Evolutionary conservation across 2,329 filamentous ascomycete species (phyloP), one percentile per base, ranked within the genome.

Genomic region (Leptosphaerulina australis): DNA sequence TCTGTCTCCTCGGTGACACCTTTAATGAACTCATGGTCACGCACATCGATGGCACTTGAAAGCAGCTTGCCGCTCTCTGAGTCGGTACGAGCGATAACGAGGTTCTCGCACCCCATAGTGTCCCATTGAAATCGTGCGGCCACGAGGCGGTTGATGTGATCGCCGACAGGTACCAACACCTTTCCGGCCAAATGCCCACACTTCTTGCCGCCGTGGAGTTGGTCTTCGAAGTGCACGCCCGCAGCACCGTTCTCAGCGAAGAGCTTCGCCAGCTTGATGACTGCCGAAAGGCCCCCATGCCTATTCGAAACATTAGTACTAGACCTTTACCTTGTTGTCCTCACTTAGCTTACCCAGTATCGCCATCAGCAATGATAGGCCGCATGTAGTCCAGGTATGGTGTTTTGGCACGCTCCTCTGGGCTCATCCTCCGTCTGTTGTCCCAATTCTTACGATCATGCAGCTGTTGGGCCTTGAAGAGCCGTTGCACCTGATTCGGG

Each of bases 391-490:
- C 94, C 36, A 88, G 76, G 68, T 97, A 97, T 0, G 91, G 90
- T 0, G 88, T 90, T 53, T 81, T 81, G 53, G 83, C 82, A 21
- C 92, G 85, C 73, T 95, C 79, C 46, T 88, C 86, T 0, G 88
- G 62, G 0, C 81, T 87, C 81, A 97, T 77, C 73, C 90, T 90
- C 60, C 91, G 83, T 51, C 94, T 82, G 18, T 84, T 78, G 71
- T 97, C 91, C 87, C 90, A 97, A 68, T 97, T 90, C 75, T 95
- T 96, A 61, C 94, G 87, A 74, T 99, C 94, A 73, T 99, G 94
- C 80, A 97, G 86, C 59, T 91, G 91, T 75, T 99, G 94, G 3
- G 94, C 94, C 77, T 97, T 97, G 77, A 95, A 91, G 41, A 99
- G 79, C 58, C 94, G 85, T 77, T 99, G 91, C 3, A 99, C 94